Evolutionary conservation across 2,329 filamentous ascomycete species (phyloP).

Genomic region (Uncinocarpus reesii): DNA sequence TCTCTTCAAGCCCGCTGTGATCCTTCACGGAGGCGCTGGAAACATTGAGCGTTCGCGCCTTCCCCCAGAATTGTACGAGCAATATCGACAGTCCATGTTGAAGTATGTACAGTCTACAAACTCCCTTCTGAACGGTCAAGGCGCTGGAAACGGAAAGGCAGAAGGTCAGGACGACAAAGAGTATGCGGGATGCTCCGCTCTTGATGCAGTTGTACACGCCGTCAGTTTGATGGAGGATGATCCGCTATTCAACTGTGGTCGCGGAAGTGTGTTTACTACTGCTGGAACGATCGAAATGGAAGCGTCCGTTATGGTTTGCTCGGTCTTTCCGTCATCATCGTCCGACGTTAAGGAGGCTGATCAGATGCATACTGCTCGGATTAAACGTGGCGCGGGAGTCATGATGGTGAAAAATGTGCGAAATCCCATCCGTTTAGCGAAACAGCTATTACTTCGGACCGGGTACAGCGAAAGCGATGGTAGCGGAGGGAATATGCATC

Average conservation of each 20-base stretch:
- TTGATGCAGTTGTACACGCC: slow-evolving; percentile 65
- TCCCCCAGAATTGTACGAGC: slow-evolving; percentile 46
- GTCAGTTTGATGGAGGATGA: slow-evolving; percentile 68
- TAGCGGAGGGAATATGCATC: slow-evolving; percentile 44
- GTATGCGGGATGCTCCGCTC: slow-evolving; percentile 43
- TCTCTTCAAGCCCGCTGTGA: slow-evolving; percentile 46
- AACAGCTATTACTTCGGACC: slow-evolving; percentile 14
- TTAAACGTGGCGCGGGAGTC: slow-evolving; percentile 69
- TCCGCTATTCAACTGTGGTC: slow-evolving; percentile 72
- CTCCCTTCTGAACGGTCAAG: slow-evolving; percentile 27
- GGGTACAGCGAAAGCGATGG: slow-evolving; percentile 46
- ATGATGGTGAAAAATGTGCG: slow-evolving; percentile 63
- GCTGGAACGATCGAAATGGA: slow-evolving; percentile 78
- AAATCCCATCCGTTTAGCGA: slow-evolving; percentile 67
- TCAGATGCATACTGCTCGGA: slow-evolving; percentile 40
- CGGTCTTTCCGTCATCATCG: slow-evolving; percentile 16
- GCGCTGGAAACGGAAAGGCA: neutral
- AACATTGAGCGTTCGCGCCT: slow-evolving; percentile 54
- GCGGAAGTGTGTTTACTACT: slow-evolving; percentile 76
- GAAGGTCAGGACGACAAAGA: neutral
- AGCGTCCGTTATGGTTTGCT: slow-evolving; percentile 73
- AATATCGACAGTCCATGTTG: slow-evolving; percentile 52
- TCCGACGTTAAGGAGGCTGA: slow-evolving; percentile 3
- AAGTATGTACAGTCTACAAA: slow-evolving; percentile 47
- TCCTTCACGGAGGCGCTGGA: slow-evolving; percentile 64